These are phyloP conservation scores for Fusarium sp. DNA, from an alignment of 2,329 filamentous ascomycete genomes.

Conservation along the genomic window DNA sequence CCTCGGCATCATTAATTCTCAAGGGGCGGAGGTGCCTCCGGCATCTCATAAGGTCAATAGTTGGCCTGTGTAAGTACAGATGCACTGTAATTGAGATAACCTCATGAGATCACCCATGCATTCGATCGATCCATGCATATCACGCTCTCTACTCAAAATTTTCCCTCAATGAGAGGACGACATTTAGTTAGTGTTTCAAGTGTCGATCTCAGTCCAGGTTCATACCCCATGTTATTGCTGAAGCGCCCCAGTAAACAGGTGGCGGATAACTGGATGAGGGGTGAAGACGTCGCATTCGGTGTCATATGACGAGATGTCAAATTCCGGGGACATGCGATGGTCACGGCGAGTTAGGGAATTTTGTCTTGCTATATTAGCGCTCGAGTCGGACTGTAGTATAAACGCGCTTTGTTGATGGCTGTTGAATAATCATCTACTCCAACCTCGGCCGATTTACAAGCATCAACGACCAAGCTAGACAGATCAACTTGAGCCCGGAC, in stretches of 20 bases:
- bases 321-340: not conserved
- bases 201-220: constrained; percentile 15
- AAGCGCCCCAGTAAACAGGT: constrained; percentile 33
- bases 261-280: constrained; percentile 33
- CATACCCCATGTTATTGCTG: constrained; percentile 13
- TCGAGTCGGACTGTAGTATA: constrained; percentile 3
- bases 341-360: not conserved
- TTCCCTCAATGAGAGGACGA: not conserved
- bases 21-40: not conserved
- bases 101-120: not conserved
- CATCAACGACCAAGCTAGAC: not conserved
- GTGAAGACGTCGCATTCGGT: not conserved
- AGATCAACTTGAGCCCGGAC: not conserved
- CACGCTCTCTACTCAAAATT: not conserved
- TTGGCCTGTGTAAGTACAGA: no score
- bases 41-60: not conserved
- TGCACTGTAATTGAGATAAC: not conserved
- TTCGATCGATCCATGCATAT: constrained; percentile 15
- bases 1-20: constrained; percentile 1
- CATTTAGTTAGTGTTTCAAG: not conserved
- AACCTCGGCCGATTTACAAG: not conserved
- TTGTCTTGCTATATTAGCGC: not conserved
- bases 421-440: not conserved
- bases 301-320: not conserved
- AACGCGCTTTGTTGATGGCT: not conserved